Percentiles rank a stretch among this genome's conserved stretches.
Evolutionary conservation across 306 rosid genomes (phyloP).

Genomic region (Begonia peltatifolia): DNA sequence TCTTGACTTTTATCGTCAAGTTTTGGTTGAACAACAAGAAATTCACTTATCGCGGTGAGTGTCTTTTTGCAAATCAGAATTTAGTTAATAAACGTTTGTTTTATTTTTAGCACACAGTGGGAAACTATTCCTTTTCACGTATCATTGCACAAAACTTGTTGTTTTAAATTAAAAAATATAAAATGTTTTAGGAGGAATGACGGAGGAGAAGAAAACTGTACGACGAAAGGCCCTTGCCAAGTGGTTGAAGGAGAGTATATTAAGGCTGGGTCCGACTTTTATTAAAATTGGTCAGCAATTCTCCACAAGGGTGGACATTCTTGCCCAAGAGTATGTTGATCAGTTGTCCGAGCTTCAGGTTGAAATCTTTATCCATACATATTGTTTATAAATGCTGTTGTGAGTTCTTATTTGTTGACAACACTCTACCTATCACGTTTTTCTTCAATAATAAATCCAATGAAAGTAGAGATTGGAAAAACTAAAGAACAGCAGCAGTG

Average conservation of each 20-base stretch:
- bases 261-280: constrained; percentile 95
- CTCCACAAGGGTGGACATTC: constrained; percentile 98
- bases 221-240: constrained; percentile 80
- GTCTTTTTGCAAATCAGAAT: constrained; percentile 1
- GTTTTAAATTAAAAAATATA: not conserved
- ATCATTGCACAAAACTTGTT: not conserved
- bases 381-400: constrained; percentile 7
- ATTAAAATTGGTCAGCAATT: constrained; percentile 98
- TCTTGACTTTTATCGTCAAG: constrained; percentile 56
- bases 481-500: no score
- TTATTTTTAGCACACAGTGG: no score
- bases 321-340: constrained; percentile 92
- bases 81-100: not conserved
- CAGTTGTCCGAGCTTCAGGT: constrained; percentile 99
- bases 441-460: no score
- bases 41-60: constrained; percentile 66
- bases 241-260: constrained; percentile 93
- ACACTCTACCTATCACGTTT: no score
- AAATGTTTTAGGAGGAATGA: constrained; percentile 62
- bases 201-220: constrained; percentile 57
- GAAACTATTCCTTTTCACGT: not conserved
- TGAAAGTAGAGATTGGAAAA: no score
- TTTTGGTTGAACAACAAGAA: constrained; percentile 75
- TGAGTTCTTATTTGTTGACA: no score
- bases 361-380: constrained; percentile 7